These are phyloP conservation scores for Herpetospermum pedunculosum DNA, from an alignment of 306 rosid species.

Conservation along the genomic window DNA sequence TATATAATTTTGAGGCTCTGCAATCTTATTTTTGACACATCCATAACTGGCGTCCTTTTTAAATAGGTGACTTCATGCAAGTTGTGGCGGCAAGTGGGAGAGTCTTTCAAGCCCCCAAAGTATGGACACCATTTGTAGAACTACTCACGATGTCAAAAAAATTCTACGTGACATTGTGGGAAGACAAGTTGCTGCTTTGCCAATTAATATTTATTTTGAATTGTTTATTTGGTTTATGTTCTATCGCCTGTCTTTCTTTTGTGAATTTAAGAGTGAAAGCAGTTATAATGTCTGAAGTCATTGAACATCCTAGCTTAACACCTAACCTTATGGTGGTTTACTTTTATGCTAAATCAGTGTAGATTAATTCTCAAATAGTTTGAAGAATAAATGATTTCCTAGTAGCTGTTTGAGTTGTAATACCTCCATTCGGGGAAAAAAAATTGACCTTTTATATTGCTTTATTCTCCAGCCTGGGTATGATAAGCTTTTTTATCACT, in stretches of 20 bases:
- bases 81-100: slow-evolving; percentile 99
- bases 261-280: not conserved
- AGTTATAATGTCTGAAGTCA: not conserved
- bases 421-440: not conserved
- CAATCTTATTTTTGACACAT: slow-evolving; percentile 15
- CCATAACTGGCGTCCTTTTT: slow-evolving; percentile 20
- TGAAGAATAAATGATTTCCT: not conserved
- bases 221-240: not conserved
- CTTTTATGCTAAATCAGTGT: not conserved
- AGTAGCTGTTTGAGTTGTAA: not conserved
- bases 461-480: not conserved
- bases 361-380: not conserved
- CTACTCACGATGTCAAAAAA: not conserved
- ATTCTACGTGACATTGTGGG: not conserved
- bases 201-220: not conserved
- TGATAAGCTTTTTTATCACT: not conserved
- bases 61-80: slow-evolving; percentile 87
- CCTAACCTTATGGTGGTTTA: not conserved
- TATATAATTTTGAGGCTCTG: slow-evolving; percentile 4
- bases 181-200: not conserved
- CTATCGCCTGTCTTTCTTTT: not conserved
- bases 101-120: slow-evolving; percentile 97
- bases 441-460: not conserved
- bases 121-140: slow-evolving; percentile 30
- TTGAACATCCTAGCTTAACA: not conserved